A percentile compares a stretch with the other conserved stretches of the same genome.
Conservation (phyloP, 164 flowering plant species). For the Macadamia integrifolia region DNA sequence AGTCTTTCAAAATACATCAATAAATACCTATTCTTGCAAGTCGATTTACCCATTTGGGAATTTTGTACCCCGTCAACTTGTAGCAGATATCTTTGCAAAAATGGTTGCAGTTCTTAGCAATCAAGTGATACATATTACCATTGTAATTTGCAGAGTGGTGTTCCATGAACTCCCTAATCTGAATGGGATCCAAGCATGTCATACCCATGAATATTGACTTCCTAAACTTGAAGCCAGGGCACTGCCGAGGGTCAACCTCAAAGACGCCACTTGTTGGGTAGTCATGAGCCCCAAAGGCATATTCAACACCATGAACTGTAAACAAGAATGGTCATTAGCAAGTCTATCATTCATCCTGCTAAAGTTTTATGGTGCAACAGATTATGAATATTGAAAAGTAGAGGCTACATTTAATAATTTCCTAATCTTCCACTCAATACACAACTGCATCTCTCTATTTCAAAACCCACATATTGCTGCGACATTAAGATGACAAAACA, state of each 20-base stretch:
- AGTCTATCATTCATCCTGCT: not conserved
- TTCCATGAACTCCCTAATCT: slow-evolving; percentile 91
- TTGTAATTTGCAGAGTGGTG: slow-evolving; percentile 60
- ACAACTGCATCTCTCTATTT: too few species aligned
- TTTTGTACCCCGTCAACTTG: slow-evolving; percentile 72
- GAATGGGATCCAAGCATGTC: slow-evolving; percentile 61
- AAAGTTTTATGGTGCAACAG: not conserved
- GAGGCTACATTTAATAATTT: not conserved
- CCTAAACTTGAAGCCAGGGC: slow-evolving; percentile 96
- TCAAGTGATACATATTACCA: slow-evolving; percentile 90
- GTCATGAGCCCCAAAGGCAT: slow-evolving; percentile 99
- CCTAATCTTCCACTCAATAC: too few species aligned
- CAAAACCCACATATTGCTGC: too few species aligned
- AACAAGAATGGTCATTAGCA: slow-evolving; percentile 10
- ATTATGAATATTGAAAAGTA: not conserved
- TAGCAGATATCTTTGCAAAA: slow-evolving; percentile 88
- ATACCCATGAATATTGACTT: slow-evolving; percentile 88
- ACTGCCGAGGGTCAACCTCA: slow-evolving; percentile 94
- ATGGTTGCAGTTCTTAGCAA: slow-evolving; percentile 94
- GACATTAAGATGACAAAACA: too few species aligned
- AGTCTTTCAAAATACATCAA: not conserved
- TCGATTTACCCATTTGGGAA: slow-evolving; percentile 96
- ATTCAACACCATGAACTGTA: slow-evolving; percentile 95
- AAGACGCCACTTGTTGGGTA: slow-evolving; percentile 87
- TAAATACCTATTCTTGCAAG: slow-evolving; percentile 83